Conservation (phyloP, 1,284 basidiomycete species). For the Coriolopsis trogii region DNA sequence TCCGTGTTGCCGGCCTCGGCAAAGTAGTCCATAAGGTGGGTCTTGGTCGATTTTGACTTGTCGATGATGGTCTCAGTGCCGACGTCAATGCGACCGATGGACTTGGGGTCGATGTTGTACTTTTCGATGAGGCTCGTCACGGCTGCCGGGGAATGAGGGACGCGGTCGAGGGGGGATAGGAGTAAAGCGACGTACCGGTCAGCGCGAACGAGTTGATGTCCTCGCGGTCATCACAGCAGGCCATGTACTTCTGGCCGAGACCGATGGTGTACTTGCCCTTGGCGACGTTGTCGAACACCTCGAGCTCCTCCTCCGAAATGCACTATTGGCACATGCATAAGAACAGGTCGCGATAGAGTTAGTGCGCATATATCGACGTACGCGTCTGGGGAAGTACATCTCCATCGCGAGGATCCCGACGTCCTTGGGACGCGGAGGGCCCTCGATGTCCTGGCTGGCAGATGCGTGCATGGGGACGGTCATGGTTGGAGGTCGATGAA, state of each 20-base stretch:
- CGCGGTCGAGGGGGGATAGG: slow-evolving; percentile 2
- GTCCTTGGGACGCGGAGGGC: slow-evolving; percentile 75
- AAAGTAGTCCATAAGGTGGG: slow-evolving; percentile 98
- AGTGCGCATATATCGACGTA: slow-evolving; percentile 44
- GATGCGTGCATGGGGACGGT: slow-evolving; percentile 35
- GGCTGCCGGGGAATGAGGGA: slow-evolving; percentile 45
- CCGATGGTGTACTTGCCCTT: slow-evolving; percentile 99
- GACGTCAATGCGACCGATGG: slow-evolving; percentile 96
- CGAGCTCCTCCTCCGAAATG: slow-evolving; percentile 93
- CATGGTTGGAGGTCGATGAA: slow-evolving; percentile 27
- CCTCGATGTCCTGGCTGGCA: slow-evolving; percentile 32
- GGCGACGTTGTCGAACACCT: slow-evolving; percentile 94
- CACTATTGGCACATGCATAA: slow-evolving; percentile 52
- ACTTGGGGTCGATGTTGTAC: slow-evolving; percentile 95
- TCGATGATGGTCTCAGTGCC: slow-evolving; percentile 99
- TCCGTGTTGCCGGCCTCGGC: slow-evolving; percentile 91
- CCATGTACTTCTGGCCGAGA: slow-evolving; percentile 98
- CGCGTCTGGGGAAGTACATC: slow-evolving; percentile 92
- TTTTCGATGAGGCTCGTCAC: slow-evolving; percentile 90
- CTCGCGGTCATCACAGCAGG: slow-evolving; percentile 95
- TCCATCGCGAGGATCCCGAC: slow-evolving; percentile 93
- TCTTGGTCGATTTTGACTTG: slow-evolving; percentile 99
- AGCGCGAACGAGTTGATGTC: slow-evolving; percentile 99
- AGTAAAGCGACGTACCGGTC: slow-evolving; percentile 66
- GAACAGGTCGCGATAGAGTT: slow-evolving; percentile 16